Conservation (phyloP, 2,329 filamentous ascomycete species). For the Ophiostoma novo-ulmi region DNA sequence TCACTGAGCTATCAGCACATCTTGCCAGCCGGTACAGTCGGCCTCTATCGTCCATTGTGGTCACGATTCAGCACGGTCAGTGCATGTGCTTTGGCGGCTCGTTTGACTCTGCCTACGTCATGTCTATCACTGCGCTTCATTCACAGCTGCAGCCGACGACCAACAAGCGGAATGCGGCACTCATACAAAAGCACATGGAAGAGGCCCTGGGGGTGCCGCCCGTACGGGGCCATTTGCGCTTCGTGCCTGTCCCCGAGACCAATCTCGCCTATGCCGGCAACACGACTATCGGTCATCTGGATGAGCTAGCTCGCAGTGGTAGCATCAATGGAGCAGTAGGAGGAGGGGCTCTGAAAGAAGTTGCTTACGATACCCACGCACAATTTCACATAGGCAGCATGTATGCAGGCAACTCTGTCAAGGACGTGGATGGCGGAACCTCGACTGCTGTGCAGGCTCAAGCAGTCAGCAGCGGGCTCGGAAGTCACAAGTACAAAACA, state of each 20-base stretch:
- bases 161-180: slow-evolving; percentile 74
- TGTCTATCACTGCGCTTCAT: slow-evolving; percentile 67
- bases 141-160: slow-evolving; percentile 64
- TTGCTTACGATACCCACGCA: background rate
- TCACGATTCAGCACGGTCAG: slow-evolving; percentile 69
- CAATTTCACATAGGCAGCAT: background rate
- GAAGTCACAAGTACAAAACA: slow-evolving; percentile 28
- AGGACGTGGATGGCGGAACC: background rate
- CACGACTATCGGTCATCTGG: slow-evolving; percentile 64
- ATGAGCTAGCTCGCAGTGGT: slow-evolving; percentile 42
- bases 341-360: background rate
- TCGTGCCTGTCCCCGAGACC: slow-evolving; percentile 63
- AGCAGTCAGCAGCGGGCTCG: slow-evolving; percentile 14
- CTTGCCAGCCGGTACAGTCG: slow-evolving; percentile 71
- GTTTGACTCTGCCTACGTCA: slow-evolving; percentile 72
- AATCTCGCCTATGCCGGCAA: slow-evolving; percentile 65
- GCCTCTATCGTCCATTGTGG: slow-evolving; percentile 66
- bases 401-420: background rate
- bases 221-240: slow-evolving; percentile 67
- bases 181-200: slow-evolving; percentile 70
- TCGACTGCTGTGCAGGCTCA: slow-evolving; percentile 1
- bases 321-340: background rate
- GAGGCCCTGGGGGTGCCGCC: slow-evolving; percentile 63
- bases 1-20: slow-evolving; percentile 66
- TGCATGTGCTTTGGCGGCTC: slow-evolving; percentile 70